A percentile compares a stretch with the other conserved stretches of the same genome.
Conservation (phyloP, 2,329 filamentous ascomycete species). For the Bimuria novae-zelandiae region DNA sequence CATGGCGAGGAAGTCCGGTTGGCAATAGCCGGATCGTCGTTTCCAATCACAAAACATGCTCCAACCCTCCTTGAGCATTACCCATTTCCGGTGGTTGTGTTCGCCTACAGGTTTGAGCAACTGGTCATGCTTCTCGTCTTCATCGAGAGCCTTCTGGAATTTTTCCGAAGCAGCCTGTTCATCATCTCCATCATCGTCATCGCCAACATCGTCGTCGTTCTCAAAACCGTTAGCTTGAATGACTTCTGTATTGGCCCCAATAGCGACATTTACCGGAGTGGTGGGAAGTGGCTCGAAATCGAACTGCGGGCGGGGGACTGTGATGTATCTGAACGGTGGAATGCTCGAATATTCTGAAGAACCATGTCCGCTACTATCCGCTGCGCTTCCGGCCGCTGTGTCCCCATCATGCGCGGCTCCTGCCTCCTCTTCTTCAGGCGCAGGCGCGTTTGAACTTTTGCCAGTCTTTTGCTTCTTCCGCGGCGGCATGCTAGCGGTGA, state of each 20-base stretch:
- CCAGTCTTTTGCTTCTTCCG: constrained; percentile 1
- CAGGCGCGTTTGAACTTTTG: background rate
- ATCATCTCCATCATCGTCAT: constrained; percentile 1
- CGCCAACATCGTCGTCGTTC: constrained; percentile 9
- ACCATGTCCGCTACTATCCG: no score
- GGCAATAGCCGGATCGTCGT: constrained; percentile 16
- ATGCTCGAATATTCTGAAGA: background rate
- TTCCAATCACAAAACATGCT: constrained; percentile 8
- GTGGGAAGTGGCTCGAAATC: background rate
- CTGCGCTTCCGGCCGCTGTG: no score
- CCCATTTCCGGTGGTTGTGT: constrained; percentile 23
- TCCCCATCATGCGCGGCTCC: background rate
- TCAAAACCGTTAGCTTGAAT: background rate
- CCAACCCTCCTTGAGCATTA: constrained; percentile 23
- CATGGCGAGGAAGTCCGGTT: constrained; percentile 23
- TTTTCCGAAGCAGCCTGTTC: background rate
- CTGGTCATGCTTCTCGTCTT: background rate
- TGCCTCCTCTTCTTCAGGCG: background rate
- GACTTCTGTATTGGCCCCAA: no score
- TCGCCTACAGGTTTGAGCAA: constrained; percentile 9
- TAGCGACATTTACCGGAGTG: no score
- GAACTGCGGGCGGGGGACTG: background rate
- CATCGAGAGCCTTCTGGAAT: background rate
- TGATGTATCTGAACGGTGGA: background rate
- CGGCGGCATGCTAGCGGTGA: background rate